Conservation (phyloP, 257 asterid species). For the Oldenlandia corymbosa region DNA sequence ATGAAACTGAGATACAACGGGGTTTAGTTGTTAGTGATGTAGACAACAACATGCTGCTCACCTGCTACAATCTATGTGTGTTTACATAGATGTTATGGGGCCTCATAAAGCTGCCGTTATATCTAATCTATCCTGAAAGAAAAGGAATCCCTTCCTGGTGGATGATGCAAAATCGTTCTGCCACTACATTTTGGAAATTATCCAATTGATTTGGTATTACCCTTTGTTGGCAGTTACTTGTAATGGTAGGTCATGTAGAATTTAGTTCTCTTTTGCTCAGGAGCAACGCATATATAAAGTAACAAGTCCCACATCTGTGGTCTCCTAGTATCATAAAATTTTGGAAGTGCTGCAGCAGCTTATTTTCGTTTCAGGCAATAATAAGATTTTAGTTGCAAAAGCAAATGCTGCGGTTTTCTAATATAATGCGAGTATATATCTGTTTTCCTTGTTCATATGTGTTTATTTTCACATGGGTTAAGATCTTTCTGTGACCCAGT, state of each 20-base stretch:
- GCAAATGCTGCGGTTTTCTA: background rate
- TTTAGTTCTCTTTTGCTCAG: background rate
- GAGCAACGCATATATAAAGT: background rate
- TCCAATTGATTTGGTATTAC: background rate
- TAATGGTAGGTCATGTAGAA: background rate
- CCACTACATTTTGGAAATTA: background rate
- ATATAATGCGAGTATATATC: background rate
- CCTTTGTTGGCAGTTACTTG: background rate
- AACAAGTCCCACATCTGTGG: background rate
- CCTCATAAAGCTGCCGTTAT: no score
- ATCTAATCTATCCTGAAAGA: no score
- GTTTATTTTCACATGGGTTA: background rate
- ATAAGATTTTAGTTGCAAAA: background rate
- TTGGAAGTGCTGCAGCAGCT: no score
- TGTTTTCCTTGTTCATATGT: background rate
- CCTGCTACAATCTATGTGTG: no score
- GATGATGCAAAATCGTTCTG: background rate
- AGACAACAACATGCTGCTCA: no score
- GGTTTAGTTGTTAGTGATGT: no score
- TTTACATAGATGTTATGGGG: no score
- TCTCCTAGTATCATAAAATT: background rate
- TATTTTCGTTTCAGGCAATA: background rate
- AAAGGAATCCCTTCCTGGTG: background rate
- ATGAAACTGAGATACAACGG: no score
- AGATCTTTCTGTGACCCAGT: background rate